Conservation (phyloP, 176 grass and related monocot genomes). For the Musa beccarii region DNA sequence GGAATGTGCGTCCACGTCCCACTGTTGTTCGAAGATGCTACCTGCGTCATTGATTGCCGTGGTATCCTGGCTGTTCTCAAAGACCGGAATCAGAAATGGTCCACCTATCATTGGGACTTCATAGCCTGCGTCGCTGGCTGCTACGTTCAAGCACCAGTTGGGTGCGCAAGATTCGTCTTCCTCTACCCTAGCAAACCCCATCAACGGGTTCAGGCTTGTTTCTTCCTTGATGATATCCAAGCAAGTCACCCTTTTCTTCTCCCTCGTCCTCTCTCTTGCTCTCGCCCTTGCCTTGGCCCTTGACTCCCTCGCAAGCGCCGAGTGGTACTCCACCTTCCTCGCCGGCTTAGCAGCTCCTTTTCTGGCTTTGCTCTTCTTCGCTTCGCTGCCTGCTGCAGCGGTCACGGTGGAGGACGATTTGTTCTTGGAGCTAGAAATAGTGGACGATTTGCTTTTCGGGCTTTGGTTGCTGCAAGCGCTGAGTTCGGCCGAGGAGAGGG, state of each 20-base stretch:
- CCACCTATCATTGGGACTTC: neutral
- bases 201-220: neutral
- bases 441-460: slow-evolving; percentile 37
- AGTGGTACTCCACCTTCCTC: slow-evolving; percentile 28
- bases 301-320: slow-evolving; percentile 49
- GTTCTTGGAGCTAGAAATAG: slow-evolving; percentile 44
- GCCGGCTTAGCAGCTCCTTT: slow-evolving; percentile 28
- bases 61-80: neutral
- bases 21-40: neutral
- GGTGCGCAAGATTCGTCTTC: neutral
- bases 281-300: slow-evolving; percentile 73
- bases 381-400: slow-evolving; percentile 12
- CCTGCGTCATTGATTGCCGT: neutral
- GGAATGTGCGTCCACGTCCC: neutral
- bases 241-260: slow-evolving; percentile 49
- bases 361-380: slow-evolving; percentile 42
- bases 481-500: neutral
- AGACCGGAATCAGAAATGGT: neutral
- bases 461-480: slow-evolving; percentile 9
- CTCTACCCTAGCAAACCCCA: neutral
- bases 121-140: neutral
- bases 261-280: slow-evolving; percentile 76
- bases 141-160: neutral
- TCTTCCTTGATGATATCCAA: neutral
- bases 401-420: slow-evolving; percentile 8